These are phyloP conservation scores for Aspergillus eucalypticola DNA, from an alignment of 2,329 filamentous ascomycete species.

Conservation along the genomic window DNA sequence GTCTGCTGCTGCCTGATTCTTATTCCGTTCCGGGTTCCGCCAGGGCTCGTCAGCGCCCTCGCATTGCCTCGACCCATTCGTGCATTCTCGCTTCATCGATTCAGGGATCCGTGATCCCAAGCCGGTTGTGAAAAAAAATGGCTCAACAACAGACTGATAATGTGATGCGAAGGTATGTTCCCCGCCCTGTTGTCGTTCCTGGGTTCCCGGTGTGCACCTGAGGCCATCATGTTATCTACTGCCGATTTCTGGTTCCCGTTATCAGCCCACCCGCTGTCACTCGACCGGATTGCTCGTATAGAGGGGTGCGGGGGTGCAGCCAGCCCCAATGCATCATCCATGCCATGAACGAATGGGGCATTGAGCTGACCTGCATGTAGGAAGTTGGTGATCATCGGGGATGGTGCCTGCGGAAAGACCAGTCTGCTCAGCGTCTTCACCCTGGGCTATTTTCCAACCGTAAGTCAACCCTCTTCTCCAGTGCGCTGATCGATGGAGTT, in stretches of 20 bases:
- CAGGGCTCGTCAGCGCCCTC: conserved; percentile 13
- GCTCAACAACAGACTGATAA: conserved; percentile 43
- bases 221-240: background rate
- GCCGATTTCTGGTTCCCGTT: background rate
- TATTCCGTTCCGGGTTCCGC: conserved; percentile 14
- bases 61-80: conserved; percentile 10
- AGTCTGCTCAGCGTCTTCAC: conserved; percentile 97
- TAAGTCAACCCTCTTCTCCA: conserved; percentile 54
- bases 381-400: conserved; percentile 95
- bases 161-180: conserved; percentile 59
- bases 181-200: conserved; percentile 2
- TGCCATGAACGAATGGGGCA: background rate
- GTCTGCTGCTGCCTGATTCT: conserved; percentile 2
- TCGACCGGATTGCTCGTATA: background rate
- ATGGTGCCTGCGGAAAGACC: conserved; percentile 97
- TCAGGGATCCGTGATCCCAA: conserved; percentile 4
- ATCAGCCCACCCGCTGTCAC: conserved; percentile 1
- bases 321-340: background rate
- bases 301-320: background rate
- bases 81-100: conserved; percentile 13
- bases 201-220: background rate
- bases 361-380: conserved; percentile 50
- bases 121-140: conserved; percentile 31
- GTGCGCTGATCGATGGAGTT: background rate
- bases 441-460: conserved; percentile 94